Base-by-base conservation (phyloP, 306 rosid species). In the Ceratonia siliqua region DNA sequence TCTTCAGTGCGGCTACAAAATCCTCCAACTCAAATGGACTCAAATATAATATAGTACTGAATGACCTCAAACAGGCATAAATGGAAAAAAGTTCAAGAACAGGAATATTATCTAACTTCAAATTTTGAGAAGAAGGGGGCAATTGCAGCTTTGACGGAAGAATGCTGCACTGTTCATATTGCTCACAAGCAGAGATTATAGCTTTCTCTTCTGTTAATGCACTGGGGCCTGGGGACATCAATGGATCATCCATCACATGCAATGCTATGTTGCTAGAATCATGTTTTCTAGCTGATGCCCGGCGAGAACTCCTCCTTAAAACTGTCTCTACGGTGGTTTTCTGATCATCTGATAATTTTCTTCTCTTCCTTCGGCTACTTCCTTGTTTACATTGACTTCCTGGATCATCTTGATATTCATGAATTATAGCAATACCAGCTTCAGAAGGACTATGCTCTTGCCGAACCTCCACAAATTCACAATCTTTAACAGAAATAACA, bases 1-100 rank as follows among this genome's bases (percentile, higher is more conserved):
- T 85, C 77, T 81, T 86, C 67, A 95, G 65, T 53, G 91, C 88
- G 2, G 82, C 89, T 74, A 86, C 96, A 72, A 95, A 88, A 79
- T 90, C 93, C 82, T 89, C 96, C 91, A 95, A 73, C 89, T 92
- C 91, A 82, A 95, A 95, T 39, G 98, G 98, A 79, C 99, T 95
- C 87, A 95, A 85, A 86, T 88, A 92, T 73, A 95, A 85, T 17
- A 89, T 49, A 58, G 90, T 87, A 70, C 99, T 94, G 81, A 94
- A 94, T 14, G 99, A 92, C 80, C 96, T 86, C 68, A 95, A 87
- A 82, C 84, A 92, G 27, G 96, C 76, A 81, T 90, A 92, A 58
- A 95, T 81, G n/a, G 97, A 86, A 82, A 95, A 95, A 62, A 92
- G 65, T 49, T 92, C 96, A 83, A 92, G 96, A 77, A 90, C 78